These are phyloP conservation scores for Erysiphe neolycopersici DNA, from an alignment of 2,329 filamentous ascomycete species.

Conservation along the genomic window DNA sequence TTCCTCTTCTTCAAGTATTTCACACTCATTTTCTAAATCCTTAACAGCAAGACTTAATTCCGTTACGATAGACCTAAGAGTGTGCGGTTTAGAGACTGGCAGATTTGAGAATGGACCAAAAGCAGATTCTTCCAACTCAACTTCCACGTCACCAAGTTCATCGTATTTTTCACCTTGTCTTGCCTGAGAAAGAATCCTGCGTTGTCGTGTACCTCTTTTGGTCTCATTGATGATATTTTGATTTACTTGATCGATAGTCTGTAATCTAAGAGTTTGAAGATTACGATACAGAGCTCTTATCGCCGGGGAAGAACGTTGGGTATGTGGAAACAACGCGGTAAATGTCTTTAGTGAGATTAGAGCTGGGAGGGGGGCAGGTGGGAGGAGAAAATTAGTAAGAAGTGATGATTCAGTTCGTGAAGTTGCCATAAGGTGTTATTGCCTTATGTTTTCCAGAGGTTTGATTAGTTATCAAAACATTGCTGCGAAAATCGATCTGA, in stretches of 20 bases:
- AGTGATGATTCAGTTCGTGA: conserved; percentile 40
- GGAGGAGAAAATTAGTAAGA: conserved; percentile 50
- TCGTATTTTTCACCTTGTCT: conserved; percentile 25
- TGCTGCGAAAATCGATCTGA: no score
- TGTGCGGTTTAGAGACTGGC: conserved; percentile 27
- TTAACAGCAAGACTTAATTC: conserved; percentile 40
- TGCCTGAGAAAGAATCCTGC: conserved; percentile 27
- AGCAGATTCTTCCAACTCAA: conserved; percentile 34
- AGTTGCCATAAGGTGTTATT: conserved; percentile 28
- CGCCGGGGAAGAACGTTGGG: conserved; percentile 13
- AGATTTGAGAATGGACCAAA: conserved; percentile 24
- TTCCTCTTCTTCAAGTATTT: conserved; percentile 36
- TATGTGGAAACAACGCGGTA: conserved; percentile 45
- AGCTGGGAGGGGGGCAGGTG: conserved; percentile 46
- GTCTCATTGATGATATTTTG: conserved; percentile 38
- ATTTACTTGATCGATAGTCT: conserved; percentile 38
- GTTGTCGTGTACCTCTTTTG: conserved; percentile 29
- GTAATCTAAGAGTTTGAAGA: conserved; percentile 46
- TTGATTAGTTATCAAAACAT: no score
- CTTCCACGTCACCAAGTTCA: conserved; percentile 26
- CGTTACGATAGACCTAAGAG: conserved; percentile 33
- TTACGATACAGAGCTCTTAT: conserved; percentile 39
- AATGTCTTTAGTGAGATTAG: conserved; percentile 52
- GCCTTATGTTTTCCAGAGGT: no score
- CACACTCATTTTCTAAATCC: conserved; percentile 41